phyloP scores from a whole-genome alignment of 108 stramenopile species.

The Cylindrotheca fusiformis region DNA sequence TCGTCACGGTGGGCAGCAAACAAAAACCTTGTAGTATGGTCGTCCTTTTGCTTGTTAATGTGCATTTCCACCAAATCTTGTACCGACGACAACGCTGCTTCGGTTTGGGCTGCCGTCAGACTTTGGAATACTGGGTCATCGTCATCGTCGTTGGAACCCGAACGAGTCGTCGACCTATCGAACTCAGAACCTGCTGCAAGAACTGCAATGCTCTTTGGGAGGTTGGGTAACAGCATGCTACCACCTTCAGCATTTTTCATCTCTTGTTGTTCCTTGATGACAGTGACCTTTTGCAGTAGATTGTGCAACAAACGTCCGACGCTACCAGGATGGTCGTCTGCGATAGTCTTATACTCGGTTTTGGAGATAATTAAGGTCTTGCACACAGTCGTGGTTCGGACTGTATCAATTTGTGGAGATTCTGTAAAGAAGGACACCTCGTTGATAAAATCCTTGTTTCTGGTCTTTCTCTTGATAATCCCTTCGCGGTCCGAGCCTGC shows the following conservation, averaged over 20 bases:
- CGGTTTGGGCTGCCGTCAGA: constrained; percentile 11
- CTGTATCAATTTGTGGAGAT: constrained; percentile 39
- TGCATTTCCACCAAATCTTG: constrained; percentile 63
- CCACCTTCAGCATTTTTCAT: not conserved
- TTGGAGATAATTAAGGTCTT: constrained; percentile 44
- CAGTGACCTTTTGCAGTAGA: constrained; percentile 30
- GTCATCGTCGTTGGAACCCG: not conserved
- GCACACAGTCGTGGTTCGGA: constrained; percentile 38
- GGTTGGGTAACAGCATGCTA: not conserved
- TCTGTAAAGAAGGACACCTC: constrained; percentile 54
- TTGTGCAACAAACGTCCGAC: constrained; percentile 38
- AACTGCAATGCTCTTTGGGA: not conserved
- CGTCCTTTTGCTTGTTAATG: constrained; percentile 51
- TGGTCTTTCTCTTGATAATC: not conserved
- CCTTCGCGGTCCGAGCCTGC: not conserved
- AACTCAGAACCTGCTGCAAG: constrained; percentile 4
- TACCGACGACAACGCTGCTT: constrained; percentile 14
- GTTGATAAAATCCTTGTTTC: constrained; percentile 48
- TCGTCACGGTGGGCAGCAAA: constrained; percentile 68
- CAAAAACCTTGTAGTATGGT: constrained; percentile 59
- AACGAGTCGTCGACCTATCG: not conserved
- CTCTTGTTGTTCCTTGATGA: not conserved
- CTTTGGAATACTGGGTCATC: constrained; percentile 6
- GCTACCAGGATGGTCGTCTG: constrained; percentile 44
- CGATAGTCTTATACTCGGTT: constrained; percentile 34